phyloP scores from a whole-genome alignment of 805 yeast genomes.

The Torulaspora quercuum region DNA sequence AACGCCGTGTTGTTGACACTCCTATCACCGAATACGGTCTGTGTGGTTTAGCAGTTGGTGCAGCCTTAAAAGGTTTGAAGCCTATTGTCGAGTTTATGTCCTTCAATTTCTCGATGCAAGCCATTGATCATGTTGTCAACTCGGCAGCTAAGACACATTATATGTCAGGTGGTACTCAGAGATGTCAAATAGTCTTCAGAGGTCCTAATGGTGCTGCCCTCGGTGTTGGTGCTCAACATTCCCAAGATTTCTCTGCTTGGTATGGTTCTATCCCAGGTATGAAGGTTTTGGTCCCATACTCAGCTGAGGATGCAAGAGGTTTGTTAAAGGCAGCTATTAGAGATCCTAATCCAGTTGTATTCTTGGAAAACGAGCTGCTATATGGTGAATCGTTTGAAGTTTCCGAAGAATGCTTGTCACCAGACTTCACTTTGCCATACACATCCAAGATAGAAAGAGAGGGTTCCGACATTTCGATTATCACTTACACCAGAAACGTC shows the following conservation, averaged over 20 bases:
- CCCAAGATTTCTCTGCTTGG: constrained; percentile 97
- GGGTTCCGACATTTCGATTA: constrained; percentile 87
- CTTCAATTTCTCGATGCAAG: constrained; percentile 98
- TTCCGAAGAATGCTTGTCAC: constrained; percentile 80
- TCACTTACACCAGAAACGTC: constrained; percentile 90
- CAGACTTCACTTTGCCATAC: constrained; percentile 88
- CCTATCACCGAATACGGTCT: constrained; percentile 99
- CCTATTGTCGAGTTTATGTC: constrained; percentile 99
- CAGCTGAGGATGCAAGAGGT: constrained; percentile 95
- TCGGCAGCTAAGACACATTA: constrained; percentile 98
- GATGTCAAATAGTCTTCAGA: constrained; percentile 95
- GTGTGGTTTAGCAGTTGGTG: constrained; percentile 92
- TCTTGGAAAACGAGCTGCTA: constrained; percentile 91
- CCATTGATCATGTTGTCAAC: constrained; percentile 96
- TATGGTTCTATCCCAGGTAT: constrained; percentile 97
- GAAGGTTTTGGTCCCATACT: constrained; percentile 92
- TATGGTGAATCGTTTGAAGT: constrained; percentile 91
- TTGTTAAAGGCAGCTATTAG: constrained; percentile 93
- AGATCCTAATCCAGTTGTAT: constrained; percentile 97
- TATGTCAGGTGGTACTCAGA: constrained; percentile 99
- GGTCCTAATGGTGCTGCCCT: constrained; percentile 99
- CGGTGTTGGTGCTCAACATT: constrained; percentile 99
- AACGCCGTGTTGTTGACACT: constrained; percentile 87
- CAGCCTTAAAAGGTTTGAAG: constrained; percentile 92
- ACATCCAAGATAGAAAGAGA: constrained; percentile 92